These are phyloP conservation scores for Harringtonia aguacate DNA, from an alignment of 2,329 filamentous ascomycete species.

Conservation along the genomic window DNA sequence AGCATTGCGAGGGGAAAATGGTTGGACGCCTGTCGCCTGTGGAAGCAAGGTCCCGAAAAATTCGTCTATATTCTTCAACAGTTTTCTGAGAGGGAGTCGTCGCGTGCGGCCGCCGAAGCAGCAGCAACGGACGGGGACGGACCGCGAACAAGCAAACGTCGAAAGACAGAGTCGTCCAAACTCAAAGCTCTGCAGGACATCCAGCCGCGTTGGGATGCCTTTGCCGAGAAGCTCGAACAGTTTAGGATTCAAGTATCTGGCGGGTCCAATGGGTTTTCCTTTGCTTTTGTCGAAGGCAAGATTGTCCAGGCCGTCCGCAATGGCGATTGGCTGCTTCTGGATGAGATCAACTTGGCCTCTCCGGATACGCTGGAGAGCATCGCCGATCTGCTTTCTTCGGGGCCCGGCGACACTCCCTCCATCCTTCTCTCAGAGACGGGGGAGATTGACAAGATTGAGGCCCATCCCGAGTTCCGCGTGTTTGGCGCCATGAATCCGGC, in stretches of 20 bases:
- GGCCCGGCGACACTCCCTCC: constrained; percentile 61
- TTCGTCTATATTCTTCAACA: constrained; percentile 60
- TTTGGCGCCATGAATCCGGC: constrained; percentile 99
- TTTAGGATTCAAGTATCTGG: constrained; percentile 72
- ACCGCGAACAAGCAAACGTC: constrained; percentile 51
- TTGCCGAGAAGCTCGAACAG: constrained; percentile 62
- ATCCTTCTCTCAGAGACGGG: constrained; percentile 88
- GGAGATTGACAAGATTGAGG: constrained; percentile 78
- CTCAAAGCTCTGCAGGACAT: constrained; percentile 50
- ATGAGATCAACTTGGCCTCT: constrained; percentile 94
- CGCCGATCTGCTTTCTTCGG: constrained; percentile 71
- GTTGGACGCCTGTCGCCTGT: constrained; percentile 74
- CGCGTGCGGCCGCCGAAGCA: constrained; percentile 18
- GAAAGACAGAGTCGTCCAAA: constrained; percentile 52
- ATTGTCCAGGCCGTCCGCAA: constrained; percentile 93
- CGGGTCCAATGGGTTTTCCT: constrained; percentile 69
- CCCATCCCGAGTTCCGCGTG: constrained; percentile 86
- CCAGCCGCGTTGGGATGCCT: constrained; percentile 65
- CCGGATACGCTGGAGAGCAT: constrained; percentile 92
- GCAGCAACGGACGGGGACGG: constrained; percentile 10
- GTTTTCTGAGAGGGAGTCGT: constrained; percentile 32
- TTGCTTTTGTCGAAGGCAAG: constrained; percentile 92
- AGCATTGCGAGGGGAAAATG: constrained; percentile 75
- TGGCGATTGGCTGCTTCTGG: constrained; percentile 91
- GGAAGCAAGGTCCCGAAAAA: constrained; percentile 83